Percentiles rank a stretch among this genome's conserved stretches.
Evolutionary conservation across 139 green algal genomes (phyloP).

Genomic region (Chlamydomonas incerta): DNA sequence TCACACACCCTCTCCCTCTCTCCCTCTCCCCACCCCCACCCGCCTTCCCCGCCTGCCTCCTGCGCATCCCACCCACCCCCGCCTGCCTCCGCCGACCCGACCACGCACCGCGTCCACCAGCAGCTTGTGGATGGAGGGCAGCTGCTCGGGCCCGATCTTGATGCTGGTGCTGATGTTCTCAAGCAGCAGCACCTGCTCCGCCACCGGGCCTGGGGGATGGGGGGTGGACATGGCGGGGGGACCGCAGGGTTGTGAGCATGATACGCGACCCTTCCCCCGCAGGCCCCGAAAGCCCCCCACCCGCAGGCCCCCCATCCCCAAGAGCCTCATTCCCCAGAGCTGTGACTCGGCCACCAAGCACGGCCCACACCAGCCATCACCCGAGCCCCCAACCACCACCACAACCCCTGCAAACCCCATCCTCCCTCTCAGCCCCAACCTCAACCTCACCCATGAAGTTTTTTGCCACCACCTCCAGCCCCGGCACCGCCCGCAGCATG

Average conservation of each 20-base stretch:
- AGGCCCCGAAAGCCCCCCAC: too few relatives aligned
- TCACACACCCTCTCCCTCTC: too few relatives aligned
- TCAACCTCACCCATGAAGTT: constrained; percentile 68
- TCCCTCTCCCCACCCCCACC: too few relatives aligned
- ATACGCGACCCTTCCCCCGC: too few relatives aligned
- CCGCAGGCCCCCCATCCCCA: too few relatives aligned
- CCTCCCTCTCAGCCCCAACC: background rate
- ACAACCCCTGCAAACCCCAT: background rate
- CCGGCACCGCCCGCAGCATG: constrained; percentile 86
- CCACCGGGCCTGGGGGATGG: constrained; percentile 68
- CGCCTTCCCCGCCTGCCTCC: background rate
- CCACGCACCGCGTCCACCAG: constrained; percentile 78
- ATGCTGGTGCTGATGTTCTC: constrained; percentile 95
- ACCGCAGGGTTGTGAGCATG: too few relatives aligned
- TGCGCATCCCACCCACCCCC: background rate
- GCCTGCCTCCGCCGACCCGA: too few relatives aligned
- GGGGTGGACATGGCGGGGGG: background rate
- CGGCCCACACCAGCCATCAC: too few relatives aligned
- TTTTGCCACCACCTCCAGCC: constrained; percentile 85
- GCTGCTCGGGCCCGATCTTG: constrained; percentile 84
- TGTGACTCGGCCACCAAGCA: too few relatives aligned
- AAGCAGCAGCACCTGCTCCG: constrained; percentile 91
- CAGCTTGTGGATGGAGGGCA: constrained; percentile 83
- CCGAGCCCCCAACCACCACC: too few relatives aligned
- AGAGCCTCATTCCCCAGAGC: too few relatives aligned